Evolutionary conservation across 2,329 filamentous ascomycete genomes (phyloP).

Genomic region (Aspergillus sp.): DNA sequence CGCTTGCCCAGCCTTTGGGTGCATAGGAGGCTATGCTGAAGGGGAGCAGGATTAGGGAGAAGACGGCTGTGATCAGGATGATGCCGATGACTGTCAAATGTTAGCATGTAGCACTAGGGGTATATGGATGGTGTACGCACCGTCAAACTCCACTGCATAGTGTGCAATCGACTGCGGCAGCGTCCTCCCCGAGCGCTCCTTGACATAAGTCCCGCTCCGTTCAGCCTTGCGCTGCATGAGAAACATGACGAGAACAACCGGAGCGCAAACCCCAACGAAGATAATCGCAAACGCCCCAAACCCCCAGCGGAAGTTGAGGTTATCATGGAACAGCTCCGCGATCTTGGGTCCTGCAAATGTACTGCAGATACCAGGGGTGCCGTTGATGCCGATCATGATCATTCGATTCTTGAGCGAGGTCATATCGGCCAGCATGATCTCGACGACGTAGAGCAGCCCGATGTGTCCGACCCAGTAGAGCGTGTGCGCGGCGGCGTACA

Average conservation of each 20-base stretch:
- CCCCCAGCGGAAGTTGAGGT: slow-evolving; percentile 61
- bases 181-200: slow-evolving; percentile 2
- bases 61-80: slow-evolving; percentile 28
- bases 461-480: slow-evolving; percentile 56
- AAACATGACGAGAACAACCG: not conserved
- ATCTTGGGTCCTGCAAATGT: slow-evolving; percentile 49
- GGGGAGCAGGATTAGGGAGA: slow-evolving; percentile 30
- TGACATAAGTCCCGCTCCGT: not conserved
- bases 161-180: slow-evolving; percentile 4
- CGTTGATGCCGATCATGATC: slow-evolving; percentile 58
- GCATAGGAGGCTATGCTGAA: slow-evolving; percentile 26
- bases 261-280: not conserved
- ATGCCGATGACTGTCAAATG: slow-evolving; percentile 22
- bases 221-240: not conserved
- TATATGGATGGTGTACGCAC: too few species aligned
- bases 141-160: too few species aligned
- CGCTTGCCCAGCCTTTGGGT: slow-evolving; percentile 4
- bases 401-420: slow-evolving; percentile 60
- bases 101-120: too few species aligned
- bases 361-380: slow-evolving; percentile 62
- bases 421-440: slow-evolving; percentile 63
- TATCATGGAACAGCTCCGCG: slow-evolving; percentile 51
- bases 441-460: slow-evolving; percentile 56
- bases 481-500: slow-evolving; percentile 62
- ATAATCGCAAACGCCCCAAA: slow-evolving; percentile 64